Evolutionary conservation across 768 basidiomycete species (phyloP).

Genomic region (Phylloporus arenicola): DNA sequence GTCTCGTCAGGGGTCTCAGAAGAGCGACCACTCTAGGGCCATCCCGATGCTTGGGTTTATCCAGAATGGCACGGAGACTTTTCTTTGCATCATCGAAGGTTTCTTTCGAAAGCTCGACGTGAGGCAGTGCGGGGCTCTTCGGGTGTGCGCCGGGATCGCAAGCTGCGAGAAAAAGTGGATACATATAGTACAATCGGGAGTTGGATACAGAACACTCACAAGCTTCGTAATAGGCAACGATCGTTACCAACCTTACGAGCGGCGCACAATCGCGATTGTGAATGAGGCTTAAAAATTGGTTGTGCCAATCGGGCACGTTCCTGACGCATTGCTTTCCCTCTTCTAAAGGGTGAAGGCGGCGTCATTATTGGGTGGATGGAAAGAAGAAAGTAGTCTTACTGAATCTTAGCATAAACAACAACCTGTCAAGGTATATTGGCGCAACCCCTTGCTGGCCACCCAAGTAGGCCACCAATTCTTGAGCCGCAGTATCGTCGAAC

Average conservation of each 20-base stretch:
- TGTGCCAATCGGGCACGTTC: constrained; percentile 9
- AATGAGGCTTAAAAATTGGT: constrained; percentile 7
- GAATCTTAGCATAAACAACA: constrained; percentile 15
- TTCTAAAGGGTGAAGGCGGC: not conserved
- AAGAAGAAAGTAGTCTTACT: not conserved
- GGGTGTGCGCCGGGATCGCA: not conserved
- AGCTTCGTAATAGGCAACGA: constrained; percentile 20
- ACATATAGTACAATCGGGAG: not conserved
- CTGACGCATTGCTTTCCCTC: constrained; percentile 17
- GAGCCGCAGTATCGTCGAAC: constrained; percentile 16
- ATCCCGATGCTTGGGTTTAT: constrained; percentile 14
- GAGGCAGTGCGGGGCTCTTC: not conserved
- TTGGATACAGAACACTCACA: constrained; percentile 5
- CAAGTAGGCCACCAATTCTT: constrained; percentile 8
- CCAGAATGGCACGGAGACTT: constrained; percentile 10
- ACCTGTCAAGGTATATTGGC: not conserved
- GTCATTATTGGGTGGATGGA: not conserved
- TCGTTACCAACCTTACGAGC: constrained; percentile 18
- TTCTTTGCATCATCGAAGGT: constrained; percentile 13
- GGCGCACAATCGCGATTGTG: not conserved
- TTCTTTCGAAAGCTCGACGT: not conserved
- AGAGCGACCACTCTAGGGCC: constrained; percentile 19
- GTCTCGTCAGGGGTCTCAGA: constrained; percentile 18
- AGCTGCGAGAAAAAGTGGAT: constrained; percentile 2
- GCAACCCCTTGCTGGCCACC: constrained; percentile 3